Percentiles rank a stretch among this genome's conserved stretches.
phyloP scores from a whole-genome alignment of 1,139 yeast species.

The Candida sanyaensis region DNA sequence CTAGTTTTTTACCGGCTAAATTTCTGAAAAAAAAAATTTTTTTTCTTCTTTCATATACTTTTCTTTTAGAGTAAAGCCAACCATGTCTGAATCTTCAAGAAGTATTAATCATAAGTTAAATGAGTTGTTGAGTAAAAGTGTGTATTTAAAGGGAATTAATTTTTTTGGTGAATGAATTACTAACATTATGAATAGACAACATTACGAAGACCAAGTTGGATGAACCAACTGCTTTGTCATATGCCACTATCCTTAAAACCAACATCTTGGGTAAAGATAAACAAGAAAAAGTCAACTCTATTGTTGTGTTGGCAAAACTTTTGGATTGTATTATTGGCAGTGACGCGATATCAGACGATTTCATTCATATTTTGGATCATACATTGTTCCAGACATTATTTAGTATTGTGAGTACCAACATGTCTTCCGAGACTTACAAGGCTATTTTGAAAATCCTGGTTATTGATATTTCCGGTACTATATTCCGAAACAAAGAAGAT shows the following conservation, averaged over 20 bases:
- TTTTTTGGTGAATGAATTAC: not conserved
- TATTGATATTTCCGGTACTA: slow-evolving; percentile 45
- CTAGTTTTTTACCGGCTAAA: not conserved
- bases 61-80: not conserved
- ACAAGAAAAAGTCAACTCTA: slow-evolving; percentile 54
- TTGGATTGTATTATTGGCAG: slow-evolving; percentile 46
- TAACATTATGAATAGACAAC: slow-evolving; percentile 19
- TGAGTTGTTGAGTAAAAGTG: slow-evolving; percentile 43
- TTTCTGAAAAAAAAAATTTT: not conserved
- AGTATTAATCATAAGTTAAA: slow-evolving; percentile 48
- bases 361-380: slow-evolving; percentile 41
- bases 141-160: slow-evolving; percentile 13
- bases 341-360: slow-evolving; percentile 42
- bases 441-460: slow-evolving; percentile 49
- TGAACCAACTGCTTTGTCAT: slow-evolving; percentile 34
- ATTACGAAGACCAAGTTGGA: slow-evolving; percentile 35
- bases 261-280: slow-evolving; percentile 50
- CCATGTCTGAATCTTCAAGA: slow-evolving; percentile 39
- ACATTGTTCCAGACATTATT: slow-evolving; percentile 44
- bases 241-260: slow-evolving; percentile 36
- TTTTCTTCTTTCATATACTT: not conserved
- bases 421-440: slow-evolving; percentile 53
- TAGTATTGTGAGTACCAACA: slow-evolving; percentile 44
- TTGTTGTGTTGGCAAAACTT: slow-evolving; percentile 54
- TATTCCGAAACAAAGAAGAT: slow-evolving; percentile 38